phyloP scores from a whole-genome alignment of 352 stramenopile genomes.

The Globisporangium middletonii region DNA sequence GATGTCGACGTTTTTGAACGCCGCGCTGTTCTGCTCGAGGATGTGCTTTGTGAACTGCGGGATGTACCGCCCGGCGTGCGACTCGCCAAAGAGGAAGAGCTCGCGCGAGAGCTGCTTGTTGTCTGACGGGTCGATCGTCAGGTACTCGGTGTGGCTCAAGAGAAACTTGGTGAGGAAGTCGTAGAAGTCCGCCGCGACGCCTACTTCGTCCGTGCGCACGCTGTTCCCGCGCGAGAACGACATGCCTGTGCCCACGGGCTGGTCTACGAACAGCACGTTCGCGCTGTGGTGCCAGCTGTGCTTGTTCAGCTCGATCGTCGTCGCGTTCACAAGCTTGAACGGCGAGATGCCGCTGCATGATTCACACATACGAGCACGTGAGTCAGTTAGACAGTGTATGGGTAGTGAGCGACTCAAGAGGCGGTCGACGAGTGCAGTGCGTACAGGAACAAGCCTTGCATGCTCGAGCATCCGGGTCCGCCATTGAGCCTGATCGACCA shows the following conservation, averaged over 20 bases:
- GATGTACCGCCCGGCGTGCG: constrained; percentile 96
- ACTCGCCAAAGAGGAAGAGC: constrained; percentile 96
- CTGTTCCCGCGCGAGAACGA: constrained; percentile 54
- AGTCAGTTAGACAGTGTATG: neutral
- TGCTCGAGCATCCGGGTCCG: constrained; percentile 75
- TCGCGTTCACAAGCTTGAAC: constrained; percentile 49
- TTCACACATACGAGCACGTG: neutral
- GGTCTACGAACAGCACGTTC: constrained; percentile 83
- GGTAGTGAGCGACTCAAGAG: neutral
- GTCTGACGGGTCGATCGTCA: constrained; percentile 34
- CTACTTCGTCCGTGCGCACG: constrained; percentile 37
- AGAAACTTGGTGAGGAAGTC: constrained; percentile 93
- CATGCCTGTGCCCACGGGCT: constrained; percentile 78
- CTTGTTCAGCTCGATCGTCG: constrained; percentile 53
- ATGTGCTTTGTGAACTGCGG: constrained; percentile 94
- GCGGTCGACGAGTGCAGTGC: constrained; percentile 2
- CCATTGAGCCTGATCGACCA: constrained; percentile 53
- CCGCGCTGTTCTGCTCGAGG: constrained; percentile 72
- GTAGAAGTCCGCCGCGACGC: constrained; percentile 86
- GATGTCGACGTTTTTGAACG: constrained; percentile 14
- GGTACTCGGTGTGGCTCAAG: constrained; percentile 72
- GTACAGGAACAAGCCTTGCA: constrained; percentile 72
- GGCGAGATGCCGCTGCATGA: constrained; percentile 48
- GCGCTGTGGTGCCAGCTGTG: constrained; percentile 70
- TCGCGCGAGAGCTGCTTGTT: constrained; percentile 43